Percentiles rank a stretch among this genome's conserved stretches.
These are phyloP conservation scores for Saxispiralis lemnorum DNA, from an alignment of 495 filamentous ascomycete genomes.

Conservation along the genomic window DNA sequence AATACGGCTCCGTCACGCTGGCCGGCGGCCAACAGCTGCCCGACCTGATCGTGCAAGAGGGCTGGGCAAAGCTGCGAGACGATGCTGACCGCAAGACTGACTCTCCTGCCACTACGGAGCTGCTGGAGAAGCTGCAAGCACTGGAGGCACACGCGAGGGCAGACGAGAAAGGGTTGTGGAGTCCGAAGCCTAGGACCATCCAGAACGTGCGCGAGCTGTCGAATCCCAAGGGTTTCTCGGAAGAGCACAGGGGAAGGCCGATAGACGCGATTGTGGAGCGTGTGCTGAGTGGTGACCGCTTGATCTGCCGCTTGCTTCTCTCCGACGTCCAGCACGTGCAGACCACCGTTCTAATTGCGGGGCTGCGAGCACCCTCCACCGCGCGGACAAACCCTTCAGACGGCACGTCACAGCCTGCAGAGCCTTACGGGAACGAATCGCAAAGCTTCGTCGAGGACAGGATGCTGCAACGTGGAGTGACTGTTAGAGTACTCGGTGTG, in stretches of 20 bases:
- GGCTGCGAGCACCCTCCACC: slow-evolving; percentile 69
- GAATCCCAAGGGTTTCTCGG: slow-evolving; percentile 51
- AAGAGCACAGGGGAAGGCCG: slow-evolving; percentile 57
- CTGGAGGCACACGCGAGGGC: slow-evolving; percentile 67
- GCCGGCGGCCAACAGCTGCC: slow-evolving; percentile 58
- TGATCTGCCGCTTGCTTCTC: slow-evolving; percentile 66
- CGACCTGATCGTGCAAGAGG: slow-evolving; percentile 63
- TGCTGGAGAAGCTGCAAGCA: slow-evolving; percentile 55
- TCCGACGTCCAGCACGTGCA: slow-evolving; percentile 65
- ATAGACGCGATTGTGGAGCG: slow-evolving; percentile 68
- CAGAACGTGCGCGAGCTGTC: slow-evolving; percentile 64
- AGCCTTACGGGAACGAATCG: slow-evolving; percentile 75
- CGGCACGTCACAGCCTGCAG: slow-evolving; percentile 62
- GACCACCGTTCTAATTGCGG: slow-evolving; percentile 71
- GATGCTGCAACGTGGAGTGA: slow-evolving; percentile 69
- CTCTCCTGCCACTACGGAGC: slow-evolving; percentile 33
- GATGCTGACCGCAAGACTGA: slow-evolving; percentile 81
- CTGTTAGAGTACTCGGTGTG: slow-evolving; percentile 61
- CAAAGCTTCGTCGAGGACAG: slow-evolving; percentile 69
- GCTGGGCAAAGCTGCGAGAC: slow-evolving; percentile 80
- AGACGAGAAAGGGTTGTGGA: slow-evolving; percentile 66
- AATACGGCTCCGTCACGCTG: slow-evolving; percentile 66
- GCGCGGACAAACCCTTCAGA: slow-evolving; percentile 59
- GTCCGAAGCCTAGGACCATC: slow-evolving; percentile 37
- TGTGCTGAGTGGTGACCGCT: slow-evolving; percentile 74